Conservation (phyloP, 2,329 filamentous ascomycete genomes). For the Rutstroemia sp. region DNA sequence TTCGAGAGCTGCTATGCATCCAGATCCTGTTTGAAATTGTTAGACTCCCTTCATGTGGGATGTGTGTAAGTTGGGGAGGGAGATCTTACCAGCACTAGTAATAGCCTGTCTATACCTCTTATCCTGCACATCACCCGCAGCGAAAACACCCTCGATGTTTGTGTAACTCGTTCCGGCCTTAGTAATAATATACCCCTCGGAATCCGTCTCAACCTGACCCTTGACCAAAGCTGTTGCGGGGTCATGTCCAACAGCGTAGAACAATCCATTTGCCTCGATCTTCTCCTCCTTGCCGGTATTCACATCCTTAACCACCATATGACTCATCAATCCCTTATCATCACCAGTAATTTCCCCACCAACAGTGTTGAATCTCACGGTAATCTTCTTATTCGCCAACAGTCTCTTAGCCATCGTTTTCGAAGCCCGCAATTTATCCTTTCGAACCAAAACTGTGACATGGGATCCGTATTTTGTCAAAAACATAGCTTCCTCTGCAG, state of each 20-base stretch:
- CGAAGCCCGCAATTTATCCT: constrained; percentile 77
- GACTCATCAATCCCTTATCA: constrained; percentile 79
- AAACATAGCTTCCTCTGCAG: constrained; percentile 95
- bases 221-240: constrained; percentile 88
- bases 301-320: constrained; percentile 75
- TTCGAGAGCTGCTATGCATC: constrained; percentile 91
- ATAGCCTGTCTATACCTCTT: constrained; percentile 98
- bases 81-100: constrained; percentile 76
- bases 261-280: constrained; percentile 85
- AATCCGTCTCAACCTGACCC: constrained; percentile 80
- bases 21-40: constrained; percentile 55
- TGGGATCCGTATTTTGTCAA: constrained; percentile 95
- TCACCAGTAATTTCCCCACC: constrained; percentile 81
- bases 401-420: constrained; percentile 88
- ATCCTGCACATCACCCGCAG: constrained; percentile 95
- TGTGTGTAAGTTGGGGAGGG: background rate
- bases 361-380: constrained; percentile 76
- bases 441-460: constrained; percentile 87
- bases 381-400: constrained; percentile 78
- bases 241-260: constrained; percentile 96
- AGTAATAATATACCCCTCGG: constrained; percentile 86
- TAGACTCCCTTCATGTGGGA: too few relatives aligned
- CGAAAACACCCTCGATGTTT: constrained; percentile 86
- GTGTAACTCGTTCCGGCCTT: constrained; percentile 83
- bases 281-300: constrained; percentile 69